Base-by-base conservation (phyloP, 2,329 filamentous ascomycete species). In the Cadophora luteo-olivacea region DNA sequence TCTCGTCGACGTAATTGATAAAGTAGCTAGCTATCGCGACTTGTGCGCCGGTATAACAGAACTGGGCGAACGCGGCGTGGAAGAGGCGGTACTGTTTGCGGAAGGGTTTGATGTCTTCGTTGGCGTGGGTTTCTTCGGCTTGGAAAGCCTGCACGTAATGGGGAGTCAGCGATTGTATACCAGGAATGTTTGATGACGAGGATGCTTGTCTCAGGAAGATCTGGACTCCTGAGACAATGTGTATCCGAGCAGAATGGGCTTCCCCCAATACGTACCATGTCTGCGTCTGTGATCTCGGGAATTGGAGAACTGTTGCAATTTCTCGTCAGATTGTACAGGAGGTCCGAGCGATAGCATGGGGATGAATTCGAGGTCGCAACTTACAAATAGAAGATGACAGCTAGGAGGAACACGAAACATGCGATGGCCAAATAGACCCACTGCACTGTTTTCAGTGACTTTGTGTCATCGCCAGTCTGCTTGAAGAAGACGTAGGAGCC, bases 341-440 rank as follows among this genome's bases (percentile, higher is more conserved):
- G n/a, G n/a, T n/a, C n/a, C n/a, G n/a, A n/a, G n/a, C n/a, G n/a
- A n/a, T n/a, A n/a, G n/a, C n/a, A n/a, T n/a, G n/a, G n/a, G n/a
- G n/a, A n/a, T n/a, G n/a, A n/a, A n/a, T n/a, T n/a, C n/a, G n/a
- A n/a, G 22, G 32, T 22, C 25, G 3, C 5, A 83, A 54, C 81
- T 12, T 82, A 83, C 66, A 89, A 82, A 76, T 85, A 88, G 77
- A 90, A 90, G 11, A 89, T 81, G 1, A 83, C 79, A 0, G 86
- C 84, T 0, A 90, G 81, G 11, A 85, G 67, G 70, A 84, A 85
- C 32, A 89, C 86, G 68, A 90, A 90, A 70, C 81, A 81, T 2
- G 87, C 88, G 38, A 90, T 87, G 4, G 85, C 87, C 2, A 90
- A 82, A 73, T 91, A 91, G 1, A 86, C 84, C 86, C 87, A 90